Percentiles rank a stretch among this genome's conserved stretches.
These are phyloP conservation scores for Gracilaria gracilis DNA, from an alignment of 23 red algal genomes.

Conservation along the genomic window DNA sequence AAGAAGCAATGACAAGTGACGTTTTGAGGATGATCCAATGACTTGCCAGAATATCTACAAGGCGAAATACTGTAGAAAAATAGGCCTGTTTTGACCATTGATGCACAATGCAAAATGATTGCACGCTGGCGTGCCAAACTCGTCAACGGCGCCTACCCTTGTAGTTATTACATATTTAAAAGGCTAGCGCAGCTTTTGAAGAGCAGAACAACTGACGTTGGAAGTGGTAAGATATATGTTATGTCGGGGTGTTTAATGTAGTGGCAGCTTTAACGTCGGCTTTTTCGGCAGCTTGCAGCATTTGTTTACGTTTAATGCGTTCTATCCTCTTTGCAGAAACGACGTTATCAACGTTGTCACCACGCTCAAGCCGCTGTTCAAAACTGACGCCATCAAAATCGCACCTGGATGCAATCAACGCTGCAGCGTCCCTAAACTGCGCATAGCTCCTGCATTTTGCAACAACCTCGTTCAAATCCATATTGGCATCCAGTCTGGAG, in stretches of 20 bases:
- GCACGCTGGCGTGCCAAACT: too few relatives aligned
- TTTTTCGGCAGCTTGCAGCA: background rate
- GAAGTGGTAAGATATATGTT: too few relatives aligned
- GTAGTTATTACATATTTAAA: too few relatives aligned
- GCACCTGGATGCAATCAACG: conserved; percentile 21
- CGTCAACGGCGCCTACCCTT: too few relatives aligned
- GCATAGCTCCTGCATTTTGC: conserved; percentile 55
- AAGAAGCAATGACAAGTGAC: too few relatives aligned
- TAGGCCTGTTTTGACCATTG: background rate
- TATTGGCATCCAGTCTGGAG: conserved; percentile 59
- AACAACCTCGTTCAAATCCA: conserved; percentile 76
- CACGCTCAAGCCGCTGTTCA: conserved; percentile 45
- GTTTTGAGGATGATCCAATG: too few relatives aligned
- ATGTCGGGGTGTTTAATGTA: background rate
- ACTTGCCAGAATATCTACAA: background rate
- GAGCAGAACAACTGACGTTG: too few relatives aligned
- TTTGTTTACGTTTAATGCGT: conserved; percentile 27
- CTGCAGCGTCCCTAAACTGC: conserved; percentile 42
- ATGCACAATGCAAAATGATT: background rate
- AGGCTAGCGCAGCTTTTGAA: too few relatives aligned
- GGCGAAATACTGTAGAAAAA: too few relatives aligned
- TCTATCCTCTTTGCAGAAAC: conserved; percentile 45
- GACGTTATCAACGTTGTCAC: conserved; percentile 33
- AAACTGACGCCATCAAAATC: conserved; percentile 72
- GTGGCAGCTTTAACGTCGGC: background rate